These are phyloP conservation scores for Carex sylvatica DNA, from an alignment of 202 grass and related monocot genomes.

Conservation along the genomic window DNA sequence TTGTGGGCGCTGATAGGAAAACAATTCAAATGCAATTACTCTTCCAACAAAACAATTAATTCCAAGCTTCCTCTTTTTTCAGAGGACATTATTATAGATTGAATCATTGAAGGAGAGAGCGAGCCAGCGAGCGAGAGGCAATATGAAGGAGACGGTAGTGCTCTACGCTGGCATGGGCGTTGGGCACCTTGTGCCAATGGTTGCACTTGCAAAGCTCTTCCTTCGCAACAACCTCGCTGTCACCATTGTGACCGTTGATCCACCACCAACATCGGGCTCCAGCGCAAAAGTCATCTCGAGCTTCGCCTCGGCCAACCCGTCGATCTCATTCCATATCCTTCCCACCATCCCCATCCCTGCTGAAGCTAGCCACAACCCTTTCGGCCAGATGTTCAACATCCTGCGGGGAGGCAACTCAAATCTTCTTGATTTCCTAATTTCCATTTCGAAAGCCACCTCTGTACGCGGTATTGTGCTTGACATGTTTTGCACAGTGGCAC, in stretches of 20 bases:
- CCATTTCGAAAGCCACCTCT: conserved; percentile 5
- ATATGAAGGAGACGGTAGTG: conserved; percentile 43
- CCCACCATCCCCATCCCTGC: conserved; percentile 28
- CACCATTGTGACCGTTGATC: conserved; percentile 32
- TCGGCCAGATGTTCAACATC: conserved; percentile 11
- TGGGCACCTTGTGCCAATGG: conserved; percentile 55
- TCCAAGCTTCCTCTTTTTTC: no score
- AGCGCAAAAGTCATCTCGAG: conserved; percentile 15
- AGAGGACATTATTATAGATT: no score
- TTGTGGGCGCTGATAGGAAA: no score
- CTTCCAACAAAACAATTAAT: no score
- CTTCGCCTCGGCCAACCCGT: conserved; percentile 27
- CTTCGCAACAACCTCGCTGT: conserved; percentile 34
- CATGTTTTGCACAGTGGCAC: conserved; percentile 43
- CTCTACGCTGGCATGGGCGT: conserved; percentile 38
- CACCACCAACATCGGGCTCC: background rate
- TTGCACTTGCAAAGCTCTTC: conserved; percentile 52
- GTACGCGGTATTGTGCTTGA: conserved; percentile 48
- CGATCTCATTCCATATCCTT: conserved; percentile 54
- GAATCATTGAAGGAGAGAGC: no score
- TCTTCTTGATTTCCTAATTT: conserved; percentile 40
- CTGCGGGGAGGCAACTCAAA: conserved; percentile 28
- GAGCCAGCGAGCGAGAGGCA: background rate
- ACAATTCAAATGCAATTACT: no score
- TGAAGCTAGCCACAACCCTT: conserved; percentile 31